A percentile compares a stretch with the other conserved stretches of the same genome.
Conservation (phyloP, 2,329 filamentous ascomycete species). For the Sporothrix protearum region DNA sequence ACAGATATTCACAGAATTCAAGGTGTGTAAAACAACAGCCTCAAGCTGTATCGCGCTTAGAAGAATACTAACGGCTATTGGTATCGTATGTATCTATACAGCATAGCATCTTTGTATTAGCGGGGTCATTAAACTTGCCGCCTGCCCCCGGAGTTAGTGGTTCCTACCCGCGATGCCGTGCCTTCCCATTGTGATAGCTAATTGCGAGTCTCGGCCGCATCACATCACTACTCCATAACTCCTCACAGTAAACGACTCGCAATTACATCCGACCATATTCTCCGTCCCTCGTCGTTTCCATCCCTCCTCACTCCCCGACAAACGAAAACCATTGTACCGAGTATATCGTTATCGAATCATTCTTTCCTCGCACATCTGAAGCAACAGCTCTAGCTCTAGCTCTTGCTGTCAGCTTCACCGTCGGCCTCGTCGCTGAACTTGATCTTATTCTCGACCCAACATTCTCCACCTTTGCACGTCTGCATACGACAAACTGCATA, state of each 20-base stretch:
- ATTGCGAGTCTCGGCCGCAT: conserved; percentile 8
- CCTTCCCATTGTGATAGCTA: conserved; percentile 2
- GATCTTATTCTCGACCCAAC: not conserved
- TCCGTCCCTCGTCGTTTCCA: too few species aligned
- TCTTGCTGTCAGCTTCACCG: not conserved
- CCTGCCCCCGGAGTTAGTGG: not conserved
- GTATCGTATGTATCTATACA: not conserved
- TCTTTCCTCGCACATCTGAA: not conserved
- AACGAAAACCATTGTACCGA: not conserved
- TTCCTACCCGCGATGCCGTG: not conserved
- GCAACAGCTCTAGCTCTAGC: not conserved
- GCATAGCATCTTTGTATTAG: not conserved
- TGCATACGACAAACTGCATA: not conserved
- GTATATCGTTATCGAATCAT: not conserved
- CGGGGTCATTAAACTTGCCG: not conserved
- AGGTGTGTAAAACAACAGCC: not conserved
- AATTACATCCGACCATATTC: not conserved
- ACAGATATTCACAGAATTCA: not conserved
- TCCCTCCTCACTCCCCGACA: not conserved
- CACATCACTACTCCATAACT: conserved; percentile 5
- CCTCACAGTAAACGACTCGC: not conserved
- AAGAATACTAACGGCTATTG: not conserved
- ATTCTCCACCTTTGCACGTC: not conserved
- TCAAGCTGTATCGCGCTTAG: not conserved
- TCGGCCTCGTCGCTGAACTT: not conserved